Evolutionary conservation across 169 alveolate species (phyloP).

Genomic region (Pseudocohnilembus persalinus): DNA sequence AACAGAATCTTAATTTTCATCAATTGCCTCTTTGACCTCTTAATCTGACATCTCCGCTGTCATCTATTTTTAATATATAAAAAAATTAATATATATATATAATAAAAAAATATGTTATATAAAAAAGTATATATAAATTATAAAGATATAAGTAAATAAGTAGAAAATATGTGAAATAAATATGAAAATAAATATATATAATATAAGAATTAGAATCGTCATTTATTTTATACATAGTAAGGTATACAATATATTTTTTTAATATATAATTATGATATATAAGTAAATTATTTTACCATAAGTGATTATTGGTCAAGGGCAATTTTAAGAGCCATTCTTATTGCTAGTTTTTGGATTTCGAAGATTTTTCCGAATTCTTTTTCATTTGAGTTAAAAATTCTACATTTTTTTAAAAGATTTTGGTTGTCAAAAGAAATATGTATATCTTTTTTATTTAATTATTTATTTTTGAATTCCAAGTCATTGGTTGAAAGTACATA

Average conservation of each 20-base stretch:
- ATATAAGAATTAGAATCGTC: no score
- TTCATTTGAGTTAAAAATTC: not conserved
- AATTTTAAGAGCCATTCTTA: slow-evolving; percentile 11
- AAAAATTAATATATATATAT: no score
- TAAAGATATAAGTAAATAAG: no score
- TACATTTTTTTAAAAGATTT: not conserved
- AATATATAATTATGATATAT: no score
- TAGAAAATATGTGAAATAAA: no score
- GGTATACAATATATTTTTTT: no score
- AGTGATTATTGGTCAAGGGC: slow-evolving; percentile 5
- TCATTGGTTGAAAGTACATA: not conserved
- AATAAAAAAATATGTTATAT: no score
- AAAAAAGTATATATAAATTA: no score
- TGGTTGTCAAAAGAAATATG: not conserved
- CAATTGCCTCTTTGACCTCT: slow-evolving; percentile 5
- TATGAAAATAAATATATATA: no score
- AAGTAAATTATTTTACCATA: not conserved
- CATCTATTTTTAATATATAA: no score
- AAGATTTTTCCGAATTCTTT: not conserved
- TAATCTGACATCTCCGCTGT: not conserved
- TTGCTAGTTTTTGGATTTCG: not conserved
- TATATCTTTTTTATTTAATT: not conserved
- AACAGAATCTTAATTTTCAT: slow-evolving; percentile 20
- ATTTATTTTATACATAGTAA: no score
- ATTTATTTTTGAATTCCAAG: not conserved